phyloP scores from a whole-genome alignment of 345 rosid genomes.

The Microthlaspi erraticum region DNA sequence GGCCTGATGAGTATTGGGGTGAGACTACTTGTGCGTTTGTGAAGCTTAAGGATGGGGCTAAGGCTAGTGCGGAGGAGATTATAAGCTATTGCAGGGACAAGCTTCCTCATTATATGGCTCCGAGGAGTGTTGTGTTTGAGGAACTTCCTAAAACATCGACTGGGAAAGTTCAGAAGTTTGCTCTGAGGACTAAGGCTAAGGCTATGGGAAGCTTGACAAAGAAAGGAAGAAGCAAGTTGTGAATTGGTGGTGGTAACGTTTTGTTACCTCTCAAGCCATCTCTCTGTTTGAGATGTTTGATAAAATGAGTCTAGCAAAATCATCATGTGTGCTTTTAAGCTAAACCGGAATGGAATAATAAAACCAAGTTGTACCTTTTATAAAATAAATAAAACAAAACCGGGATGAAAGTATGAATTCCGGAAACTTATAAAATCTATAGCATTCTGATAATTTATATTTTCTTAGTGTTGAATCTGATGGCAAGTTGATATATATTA shows the following conservation, averaged over 20 bases:
- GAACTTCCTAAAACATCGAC: conserved; percentile 83
- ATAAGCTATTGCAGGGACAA: conserved; percentile 58
- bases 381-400: conserved; percentile 12
- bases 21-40: conserved; percentile 83
- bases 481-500: conserved; percentile 30
- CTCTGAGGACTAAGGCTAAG: conserved; percentile 64
- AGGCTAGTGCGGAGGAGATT: conserved; percentile 52
- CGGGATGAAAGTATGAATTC: background rate
- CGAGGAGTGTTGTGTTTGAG: conserved; percentile 61
- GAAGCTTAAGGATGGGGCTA: conserved; percentile 59
- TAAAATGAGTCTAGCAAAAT: too few species aligned
- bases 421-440: conserved; percentile 16
- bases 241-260: conserved; percentile 25
- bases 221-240: conserved; percentile 60
- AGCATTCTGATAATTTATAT: background rate
- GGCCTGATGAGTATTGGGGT: conserved; percentile 81
- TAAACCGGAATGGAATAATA: background rate
- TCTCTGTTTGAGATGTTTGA: too few species aligned
- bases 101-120: conserved; percentile 74
- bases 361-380: conserved; percentile 9
- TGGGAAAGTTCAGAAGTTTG: conserved; percentile 70
- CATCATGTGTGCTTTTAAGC: background rate
- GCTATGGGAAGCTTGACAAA: conserved; percentile 71
- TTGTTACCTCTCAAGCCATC: too few species aligned
- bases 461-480: conserved; percentile 28